These are phyloP conservation scores for Dysphania ambrosioides DNA, from an alignment of 148 eudicot species.

Conservation along the genomic window DNA sequence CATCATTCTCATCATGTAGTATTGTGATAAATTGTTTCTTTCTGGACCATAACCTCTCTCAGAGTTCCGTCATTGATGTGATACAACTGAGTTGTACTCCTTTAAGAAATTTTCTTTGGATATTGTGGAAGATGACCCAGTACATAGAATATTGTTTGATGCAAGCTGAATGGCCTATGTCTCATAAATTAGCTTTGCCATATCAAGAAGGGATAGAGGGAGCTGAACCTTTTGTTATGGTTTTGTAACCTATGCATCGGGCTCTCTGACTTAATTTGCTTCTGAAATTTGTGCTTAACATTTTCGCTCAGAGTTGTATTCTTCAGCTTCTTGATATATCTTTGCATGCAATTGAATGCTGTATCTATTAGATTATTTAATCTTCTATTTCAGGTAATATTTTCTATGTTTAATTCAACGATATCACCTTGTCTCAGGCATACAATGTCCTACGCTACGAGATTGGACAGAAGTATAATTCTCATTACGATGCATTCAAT, in stretches of 20 bases:
- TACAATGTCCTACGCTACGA: slow-evolving; percentile 83
- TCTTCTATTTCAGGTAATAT: slow-evolving; percentile 33
- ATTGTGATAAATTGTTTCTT: neutral
- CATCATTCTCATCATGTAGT: neutral
- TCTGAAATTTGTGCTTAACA: neutral
- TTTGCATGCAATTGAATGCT: neutral
- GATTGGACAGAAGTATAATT: slow-evolving; percentile 75
- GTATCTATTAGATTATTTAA: slow-evolving; percentile 12
- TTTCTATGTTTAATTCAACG: slow-evolving; percentile 30
- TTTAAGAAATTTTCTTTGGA: neutral
- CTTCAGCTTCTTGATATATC: neutral
- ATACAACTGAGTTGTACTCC: neutral
- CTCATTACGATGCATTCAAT: slow-evolving; percentile 89
- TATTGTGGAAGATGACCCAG: neutral
- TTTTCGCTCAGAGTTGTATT: neutral
- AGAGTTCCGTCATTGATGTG: neutral
- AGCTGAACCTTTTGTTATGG: neutral
- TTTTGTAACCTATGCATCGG: neutral
- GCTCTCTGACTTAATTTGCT: neutral
- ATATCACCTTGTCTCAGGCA: slow-evolving; percentile 60
- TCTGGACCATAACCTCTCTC: neutral
- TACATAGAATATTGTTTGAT: neutral
- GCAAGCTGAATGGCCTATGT: neutral
- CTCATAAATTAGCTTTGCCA: neutral
- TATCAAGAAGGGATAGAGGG: neutral